Evolutionary conservation across 1,284 basidiomycete species (phyloP), one percentile per base, ranked within the genome.

Genomic region (Mycena citricolor): DNA sequence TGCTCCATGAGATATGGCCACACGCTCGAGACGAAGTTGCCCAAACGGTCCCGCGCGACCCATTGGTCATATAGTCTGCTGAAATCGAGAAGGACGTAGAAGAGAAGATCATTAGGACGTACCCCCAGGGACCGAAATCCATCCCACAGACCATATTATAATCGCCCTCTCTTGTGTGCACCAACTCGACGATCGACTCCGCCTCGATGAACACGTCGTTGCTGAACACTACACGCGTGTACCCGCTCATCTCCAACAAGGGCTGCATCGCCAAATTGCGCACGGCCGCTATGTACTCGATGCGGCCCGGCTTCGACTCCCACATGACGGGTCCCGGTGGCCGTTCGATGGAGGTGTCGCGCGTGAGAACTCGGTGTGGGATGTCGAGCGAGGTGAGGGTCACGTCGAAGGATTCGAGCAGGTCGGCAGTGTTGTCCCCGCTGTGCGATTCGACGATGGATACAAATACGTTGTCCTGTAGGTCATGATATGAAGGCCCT

Each of bases 111-210:
- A 12, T 16, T 13, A 5, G 16, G 33, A 39, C 63, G 35, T 23
- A 64, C 66, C 65, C 66, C 26, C 57, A 67, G 25, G 65, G 60
- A 17, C 62, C 65, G 40, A 73, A 73, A 61, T 81, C 78, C 52
- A 77, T 61, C 6, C 67, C 78, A 44, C 79, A 81, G 4, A 63
- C 76, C 58, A 79, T 72, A 51, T 81, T 78, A 47, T 71, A 81
- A 11, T 63, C 56, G 11, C 71, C 73, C 17, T 64, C 60, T 34
- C 62, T 61, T 7, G 77, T 79, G 14, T 64, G 60, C 31, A 80
- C 58, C 8, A 80, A 64, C 30, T 76, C 66, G 30, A 76, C 55
- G 6, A 74, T 57, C 24, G 64, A 63, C 56, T 74, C 67, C 32
- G 72, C 72, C 32, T 69, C 65, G 52, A 76, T 65, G 48, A 62